Conservation (phyloP, 2,329 filamentous ascomycete genomes). For the Colletotrichum sublineola region DNA sequence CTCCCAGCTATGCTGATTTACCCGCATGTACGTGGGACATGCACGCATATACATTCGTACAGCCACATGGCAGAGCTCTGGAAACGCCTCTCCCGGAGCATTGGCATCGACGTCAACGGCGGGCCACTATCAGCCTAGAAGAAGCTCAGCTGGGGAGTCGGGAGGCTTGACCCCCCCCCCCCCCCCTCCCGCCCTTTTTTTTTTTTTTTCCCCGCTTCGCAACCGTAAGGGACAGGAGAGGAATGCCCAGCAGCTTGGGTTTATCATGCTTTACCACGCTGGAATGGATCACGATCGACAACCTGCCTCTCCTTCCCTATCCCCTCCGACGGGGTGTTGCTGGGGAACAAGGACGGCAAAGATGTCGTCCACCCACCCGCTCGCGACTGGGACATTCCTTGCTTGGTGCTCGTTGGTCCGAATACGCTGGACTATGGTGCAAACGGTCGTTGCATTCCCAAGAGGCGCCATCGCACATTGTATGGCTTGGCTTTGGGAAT, state of each 20-base stretch:
- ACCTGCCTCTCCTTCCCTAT: not conserved
- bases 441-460: constrained; percentile 4
- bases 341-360: not conserved
- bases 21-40: not conserved
- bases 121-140: not conserved
- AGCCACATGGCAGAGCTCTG: not conserved
- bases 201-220: not conserved
- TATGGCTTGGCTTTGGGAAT: not conserved
- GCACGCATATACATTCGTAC: not conserved
- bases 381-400: not conserved
- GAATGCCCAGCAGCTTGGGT: not conserved
- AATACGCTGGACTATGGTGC: constrained; percentile 8
- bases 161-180: not conserved
- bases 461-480: not conserved
- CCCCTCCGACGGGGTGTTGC: not conserved
- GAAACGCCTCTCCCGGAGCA: not conserved
- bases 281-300: not conserved
- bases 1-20: not conserved
- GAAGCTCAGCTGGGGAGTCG: not conserved
- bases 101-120: constrained; percentile 1
- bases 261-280: not conserved
- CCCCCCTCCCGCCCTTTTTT: too few relatives aligned
- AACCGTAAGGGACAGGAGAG: not conserved
- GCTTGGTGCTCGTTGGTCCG: constrained; percentile 1
- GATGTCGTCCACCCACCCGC: not conserved